Conservation (phyloP, 495 filamentous ascomycete species). For the Chaetomidium leptoderma region DNA sequence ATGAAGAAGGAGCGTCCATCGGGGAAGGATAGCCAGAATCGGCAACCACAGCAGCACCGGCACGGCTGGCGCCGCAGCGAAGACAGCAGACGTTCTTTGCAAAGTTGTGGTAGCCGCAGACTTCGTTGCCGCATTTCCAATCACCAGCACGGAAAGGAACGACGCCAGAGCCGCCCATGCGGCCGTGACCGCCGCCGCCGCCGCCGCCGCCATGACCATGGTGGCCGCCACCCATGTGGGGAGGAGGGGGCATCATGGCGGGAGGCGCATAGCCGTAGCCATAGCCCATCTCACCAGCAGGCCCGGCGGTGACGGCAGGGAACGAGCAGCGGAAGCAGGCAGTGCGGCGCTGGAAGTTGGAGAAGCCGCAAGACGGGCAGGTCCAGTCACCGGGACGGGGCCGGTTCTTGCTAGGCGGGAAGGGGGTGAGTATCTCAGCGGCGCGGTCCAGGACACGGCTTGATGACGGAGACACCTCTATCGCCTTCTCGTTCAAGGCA, state of each 20-base stretch:
- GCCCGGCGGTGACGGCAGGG: slow-evolving; percentile 79
- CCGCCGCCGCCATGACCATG: slow-evolving; percentile 75
- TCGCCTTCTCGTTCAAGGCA: slow-evolving; percentile 95
- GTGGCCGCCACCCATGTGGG: slow-evolving; percentile 78
- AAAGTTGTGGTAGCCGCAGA: slow-evolving; percentile 99
- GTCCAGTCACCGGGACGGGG: slow-evolving; percentile 98
- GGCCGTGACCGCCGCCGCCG: slow-evolving; percentile 67
- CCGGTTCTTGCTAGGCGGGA: slow-evolving; percentile 96
- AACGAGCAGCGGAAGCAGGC: slow-evolving; percentile 98
- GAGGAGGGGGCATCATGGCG: slow-evolving; percentile 71
- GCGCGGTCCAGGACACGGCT: slow-evolving; percentile 92
- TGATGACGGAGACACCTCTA: slow-evolving; percentile 95
- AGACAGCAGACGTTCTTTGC: slow-evolving; percentile 98
- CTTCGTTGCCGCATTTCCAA: slow-evolving; percentile 97
- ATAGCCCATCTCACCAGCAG: slow-evolving; percentile 70
- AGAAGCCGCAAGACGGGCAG: slow-evolving; percentile 89
- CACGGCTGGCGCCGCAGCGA: slow-evolving; percentile 90
- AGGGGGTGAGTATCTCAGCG: slow-evolving; percentile 89
- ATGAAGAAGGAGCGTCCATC: slow-evolving; percentile 78
- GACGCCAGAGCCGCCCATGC: slow-evolving; percentile 75
- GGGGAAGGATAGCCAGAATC: slow-evolving; percentile 89
- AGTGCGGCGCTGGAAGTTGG: slow-evolving; percentile 95
- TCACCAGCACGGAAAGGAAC: slow-evolving; percentile 97
- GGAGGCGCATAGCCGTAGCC: slow-evolving; percentile 67
- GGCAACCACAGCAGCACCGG: slow-evolving; percentile 86